Conservation (phyloP, 2,329 filamentous ascomycete species). For the Arthrinium phaeospermum region DNA sequence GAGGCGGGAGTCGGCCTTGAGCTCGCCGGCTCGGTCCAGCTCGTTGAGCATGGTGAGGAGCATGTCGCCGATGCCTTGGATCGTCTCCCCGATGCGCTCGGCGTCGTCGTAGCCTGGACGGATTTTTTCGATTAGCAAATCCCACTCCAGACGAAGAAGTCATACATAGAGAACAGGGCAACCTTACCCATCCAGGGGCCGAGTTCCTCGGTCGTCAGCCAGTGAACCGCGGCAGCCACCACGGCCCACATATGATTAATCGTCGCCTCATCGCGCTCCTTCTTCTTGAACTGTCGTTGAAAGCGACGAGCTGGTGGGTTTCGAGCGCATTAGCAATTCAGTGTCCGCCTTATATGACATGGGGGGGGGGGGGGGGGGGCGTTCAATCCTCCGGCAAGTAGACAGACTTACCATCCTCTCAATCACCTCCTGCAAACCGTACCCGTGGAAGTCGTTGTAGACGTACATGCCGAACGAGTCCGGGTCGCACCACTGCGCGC, state of each 20-base stretch:
- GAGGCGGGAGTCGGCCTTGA: constrained; percentile 29
- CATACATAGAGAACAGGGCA: not conserved
- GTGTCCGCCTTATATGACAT: too few relatives aligned
- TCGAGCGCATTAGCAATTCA: not conserved
- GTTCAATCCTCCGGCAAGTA: too few relatives aligned
- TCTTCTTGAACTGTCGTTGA: constrained; percentile 32
- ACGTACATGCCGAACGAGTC: constrained; percentile 39
- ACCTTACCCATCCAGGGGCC: constrained; percentile 30
- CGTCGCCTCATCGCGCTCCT: constrained; percentile 28
- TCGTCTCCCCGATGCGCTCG: constrained; percentile 24
- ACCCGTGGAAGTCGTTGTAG: constrained; percentile 37
- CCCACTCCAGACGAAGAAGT: too few relatives aligned
- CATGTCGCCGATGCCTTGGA: constrained; percentile 27
- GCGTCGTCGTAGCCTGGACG: constrained; percentile 25
- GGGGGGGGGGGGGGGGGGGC: too few relatives aligned
- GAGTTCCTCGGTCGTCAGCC: constrained; percentile 27
- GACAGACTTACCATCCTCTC: constrained; percentile 34
- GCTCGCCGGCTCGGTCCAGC: constrained; percentile 28
- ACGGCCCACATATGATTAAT: constrained; percentile 32
- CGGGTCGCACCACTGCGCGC: constrained; percentile 31
- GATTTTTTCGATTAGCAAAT: not conserved
- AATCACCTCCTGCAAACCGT: constrained; percentile 37
- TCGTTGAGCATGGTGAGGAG: constrained; percentile 30
- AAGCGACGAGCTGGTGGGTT: constrained; percentile 25
- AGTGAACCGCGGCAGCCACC: constrained; percentile 29